Evolutionary conservation across 768 basidiomycete genomes (phyloP).

Genomic region (Rhizopogon roseolus): DNA sequence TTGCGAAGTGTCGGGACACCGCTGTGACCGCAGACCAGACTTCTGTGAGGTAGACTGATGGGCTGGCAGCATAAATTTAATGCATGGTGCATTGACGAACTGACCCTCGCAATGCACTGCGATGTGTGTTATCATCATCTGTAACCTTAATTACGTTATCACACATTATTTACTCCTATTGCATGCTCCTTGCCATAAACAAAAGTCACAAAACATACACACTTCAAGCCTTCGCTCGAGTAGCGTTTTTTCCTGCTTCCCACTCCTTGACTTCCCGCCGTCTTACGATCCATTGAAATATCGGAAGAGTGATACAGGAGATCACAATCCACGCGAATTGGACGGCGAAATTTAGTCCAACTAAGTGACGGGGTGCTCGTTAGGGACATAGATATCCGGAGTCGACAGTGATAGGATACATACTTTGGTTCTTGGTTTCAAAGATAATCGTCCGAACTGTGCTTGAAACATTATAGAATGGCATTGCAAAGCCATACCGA

Average conservation of each 20-base stretch:
- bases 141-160: too few relatives aligned
- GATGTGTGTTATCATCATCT: too few relatives aligned
- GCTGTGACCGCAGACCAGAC: too few relatives aligned
- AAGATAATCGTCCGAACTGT: constrained; percentile 63
- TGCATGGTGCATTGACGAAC: too few relatives aligned
- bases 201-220: background rate
- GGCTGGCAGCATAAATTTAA: too few relatives aligned
- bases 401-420: constrained; percentile 14
- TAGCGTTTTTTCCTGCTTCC: background rate
- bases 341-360: constrained; percentile 60
- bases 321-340: constrained; percentile 51
- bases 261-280: constrained; percentile 19
- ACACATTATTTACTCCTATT: too few relatives aligned
- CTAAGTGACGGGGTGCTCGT: constrained; percentile 24
- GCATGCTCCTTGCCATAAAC: too few relatives aligned
- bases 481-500: constrained; percentile 64
- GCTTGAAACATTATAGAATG: constrained; percentile 67
- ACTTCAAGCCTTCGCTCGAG: background rate
- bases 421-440: constrained; percentile 55
- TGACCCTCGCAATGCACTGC: too few relatives aligned
- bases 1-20: too few relatives aligned
- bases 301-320: constrained; percentile 47
- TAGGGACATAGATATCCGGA: background rate
- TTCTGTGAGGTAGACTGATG: too few relatives aligned
- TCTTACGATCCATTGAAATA: constrained; percentile 43